Evolutionary conservation across 257 asterid genomes (phyloP), one percentile per base, ranked within the genome.

Genomic region (Solanum chaucha): DNA sequence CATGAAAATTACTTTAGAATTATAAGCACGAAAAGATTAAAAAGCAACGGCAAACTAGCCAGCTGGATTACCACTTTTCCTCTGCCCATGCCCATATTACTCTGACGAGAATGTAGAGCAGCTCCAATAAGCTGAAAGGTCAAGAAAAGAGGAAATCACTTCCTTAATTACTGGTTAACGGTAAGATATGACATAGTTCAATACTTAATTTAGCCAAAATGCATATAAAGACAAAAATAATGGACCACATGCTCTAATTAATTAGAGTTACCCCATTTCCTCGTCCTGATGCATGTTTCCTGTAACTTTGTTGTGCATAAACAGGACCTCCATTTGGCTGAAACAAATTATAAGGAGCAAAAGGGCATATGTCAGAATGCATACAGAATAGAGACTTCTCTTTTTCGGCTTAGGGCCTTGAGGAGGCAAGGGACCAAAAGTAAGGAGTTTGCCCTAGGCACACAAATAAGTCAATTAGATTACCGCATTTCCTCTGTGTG

Each of bases 301-400:
- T 48, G 14, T 48, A 55, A 84, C 78, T 67, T 58, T 65, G 86
- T 46, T 74, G 73, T 32, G 83, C 72, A 70, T 80, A 81, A 58
- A 82, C n/a, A 81, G 75, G 68, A 83, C 84, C 87, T 74, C 84
- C 48, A 84, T 83, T 83, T 77, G 89, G 84, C 91, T 89, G 84
- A 83, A 36, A 40, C 59, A 61, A 30, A 83, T 73, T 35, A 71
- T 10, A 71, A 73, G 58, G 46, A 35, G 17, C 40, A 30, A 59
- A 44, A 46, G 34, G 84, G 84, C 64, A 32, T 24, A 78, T 72
- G 72, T 71, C 87, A 88, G 58, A 68, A 59, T 34, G 48, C 71
- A 36, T 8, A 35, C 61, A n/a, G 10, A 75, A 68, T 6, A 26
- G 26, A 22, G 44, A 82, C 74, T 24, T 71, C 82, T 24, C 64